Conservation (phyloP, 306 rosid species). For the Geum urbanum region DNA sequence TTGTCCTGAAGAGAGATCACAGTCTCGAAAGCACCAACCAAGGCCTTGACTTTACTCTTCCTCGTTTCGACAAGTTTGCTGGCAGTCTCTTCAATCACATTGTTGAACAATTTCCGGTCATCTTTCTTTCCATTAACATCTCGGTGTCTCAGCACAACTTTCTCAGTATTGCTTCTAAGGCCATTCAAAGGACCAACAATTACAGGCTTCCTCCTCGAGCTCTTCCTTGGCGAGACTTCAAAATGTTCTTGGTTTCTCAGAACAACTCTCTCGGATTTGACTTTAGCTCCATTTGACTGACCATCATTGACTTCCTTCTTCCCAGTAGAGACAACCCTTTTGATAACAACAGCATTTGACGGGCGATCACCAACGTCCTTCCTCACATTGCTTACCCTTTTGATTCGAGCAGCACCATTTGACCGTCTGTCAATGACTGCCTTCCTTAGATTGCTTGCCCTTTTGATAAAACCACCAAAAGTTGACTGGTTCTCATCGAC, state of each 20-base stretch:
- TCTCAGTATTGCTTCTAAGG: slow-evolving; percentile 37
- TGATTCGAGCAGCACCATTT: slow-evolving; percentile 22
- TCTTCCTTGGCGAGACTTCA: slow-evolving; percentile 40
- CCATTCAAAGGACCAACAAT: slow-evolving; percentile 31
- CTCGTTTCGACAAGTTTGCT: slow-evolving; percentile 64
- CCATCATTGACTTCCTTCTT: slow-evolving; percentile 34
- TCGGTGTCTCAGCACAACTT: slow-evolving; percentile 66
- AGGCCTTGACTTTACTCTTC: slow-evolving; percentile 87
- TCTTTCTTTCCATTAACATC: slow-evolving; percentile 46
- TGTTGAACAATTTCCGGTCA: slow-evolving; percentile 54
- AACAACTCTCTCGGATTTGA: slow-evolving; percentile 31
- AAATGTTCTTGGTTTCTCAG: slow-evolving; percentile 29
- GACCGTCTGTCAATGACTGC: slow-evolving; percentile 30
- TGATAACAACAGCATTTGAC: slow-evolving; percentile 22
- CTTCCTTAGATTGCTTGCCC: slow-evolving; percentile 24
- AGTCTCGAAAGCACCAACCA: slow-evolving; percentile 88
- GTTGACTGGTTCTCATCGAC: slow-evolving; percentile 30
- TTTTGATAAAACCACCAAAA: slow-evolving; percentile 21
- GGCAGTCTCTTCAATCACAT: slow-evolving; percentile 94
- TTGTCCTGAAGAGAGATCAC: slow-evolving; percentile 77
- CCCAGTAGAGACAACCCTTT: slow-evolving; percentile 25
- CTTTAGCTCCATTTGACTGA: slow-evolving; percentile 23
- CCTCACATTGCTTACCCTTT: slow-evolving; percentile 26
- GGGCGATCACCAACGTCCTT: slow-evolving; percentile 36
- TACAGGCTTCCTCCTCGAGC: slow-evolving; percentile 31